phyloP scores from a whole-genome alignment of 257 asterid genomes.

The Echium plantagineum region DNA sequence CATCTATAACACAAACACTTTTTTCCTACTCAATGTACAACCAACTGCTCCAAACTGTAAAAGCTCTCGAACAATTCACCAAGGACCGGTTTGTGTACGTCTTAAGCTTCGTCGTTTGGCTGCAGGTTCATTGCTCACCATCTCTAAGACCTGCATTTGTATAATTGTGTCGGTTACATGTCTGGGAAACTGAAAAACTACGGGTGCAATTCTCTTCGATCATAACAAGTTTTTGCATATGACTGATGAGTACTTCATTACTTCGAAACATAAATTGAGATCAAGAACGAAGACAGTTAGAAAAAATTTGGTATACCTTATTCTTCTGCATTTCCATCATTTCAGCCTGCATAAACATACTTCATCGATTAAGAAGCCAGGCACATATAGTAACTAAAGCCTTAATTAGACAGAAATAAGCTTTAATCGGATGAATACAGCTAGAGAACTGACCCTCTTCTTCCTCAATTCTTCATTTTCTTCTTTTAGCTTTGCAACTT shows the following conservation, averaged over 20 bases:
- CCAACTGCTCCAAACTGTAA: too few species aligned
- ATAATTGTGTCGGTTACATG: neutral
- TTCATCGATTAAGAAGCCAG: neutral
- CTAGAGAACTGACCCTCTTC: neutral
- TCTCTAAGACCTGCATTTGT: neutral
- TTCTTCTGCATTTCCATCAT: constrained; percentile 6
- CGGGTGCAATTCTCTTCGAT: neutral
- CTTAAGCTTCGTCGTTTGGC: constrained; percentile 2
- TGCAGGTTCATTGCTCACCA: neutral
- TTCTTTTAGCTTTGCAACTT: constrained; percentile 8
- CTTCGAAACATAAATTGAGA: too few species aligned
- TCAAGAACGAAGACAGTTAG: neutral
- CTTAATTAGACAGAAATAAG: too few species aligned
- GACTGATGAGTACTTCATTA: too few species aligned
- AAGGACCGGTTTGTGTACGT: constrained; percentile 2
- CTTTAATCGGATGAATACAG: neutral
- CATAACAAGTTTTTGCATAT: too few species aligned
- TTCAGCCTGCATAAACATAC: neutral
- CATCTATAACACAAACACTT: neutral
- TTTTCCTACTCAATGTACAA: neutral
- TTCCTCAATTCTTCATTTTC: constrained; percentile 4
- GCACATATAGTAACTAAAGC: too few species aligned
- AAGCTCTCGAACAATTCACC: neutral
- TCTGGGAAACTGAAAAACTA: neutral
- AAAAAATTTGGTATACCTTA: neutral